These are phyloP conservation scores for Pseudevernia furfuracea DNA, from an alignment of 495 filamentous ascomycete genomes.

Conservation along the genomic window DNA sequence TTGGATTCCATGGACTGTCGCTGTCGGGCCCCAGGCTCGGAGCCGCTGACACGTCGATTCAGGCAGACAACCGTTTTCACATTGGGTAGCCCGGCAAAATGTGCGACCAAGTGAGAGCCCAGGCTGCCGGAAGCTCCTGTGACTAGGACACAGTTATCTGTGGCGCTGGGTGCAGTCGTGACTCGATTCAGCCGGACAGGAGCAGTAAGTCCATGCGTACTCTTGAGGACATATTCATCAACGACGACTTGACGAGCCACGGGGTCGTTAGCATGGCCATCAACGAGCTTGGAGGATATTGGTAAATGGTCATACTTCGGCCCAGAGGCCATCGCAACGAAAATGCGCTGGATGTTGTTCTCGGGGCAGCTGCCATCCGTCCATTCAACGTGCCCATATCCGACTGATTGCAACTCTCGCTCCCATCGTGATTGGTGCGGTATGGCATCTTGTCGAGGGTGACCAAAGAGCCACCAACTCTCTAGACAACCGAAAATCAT, in stretches of 20 bases:
- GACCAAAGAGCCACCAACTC: conserved; percentile 48
- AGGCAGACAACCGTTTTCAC: conserved; percentile 41
- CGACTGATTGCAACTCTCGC: conserved; percentile 32
- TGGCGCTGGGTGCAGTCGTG: background rate
- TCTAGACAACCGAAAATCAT: conserved; percentile 44
- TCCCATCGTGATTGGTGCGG: conserved; percentile 33
- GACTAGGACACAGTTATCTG: conserved; percentile 34
- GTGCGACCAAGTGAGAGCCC: conserved; percentile 40
- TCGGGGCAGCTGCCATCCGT: conserved; percentile 41
- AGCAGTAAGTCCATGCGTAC: conserved; percentile 24
- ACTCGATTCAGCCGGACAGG: background rate
- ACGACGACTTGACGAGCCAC: conserved; percentile 29
- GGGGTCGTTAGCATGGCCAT: conserved; percentile 1
- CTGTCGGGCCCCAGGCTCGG: conserved; percentile 32
- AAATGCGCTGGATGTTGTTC: conserved; percentile 35
- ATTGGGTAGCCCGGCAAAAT: conserved; percentile 29
- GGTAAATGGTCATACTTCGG: conserved; percentile 21
- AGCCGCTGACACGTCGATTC: conserved; percentile 36
- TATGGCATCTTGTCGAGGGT: conserved; percentile 43
- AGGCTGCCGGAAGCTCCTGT: conserved; percentile 49
- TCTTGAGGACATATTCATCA: conserved; percentile 30
- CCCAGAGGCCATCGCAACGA: conserved; percentile 41
- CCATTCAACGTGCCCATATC: conserved; percentile 45
- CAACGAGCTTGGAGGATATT: conserved; percentile 1
- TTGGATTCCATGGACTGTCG: conserved; percentile 32